Percentiles rank a stretch among this genome's conserved stretches.
Conservation (phyloP, 441 rosid genomes). For the Brassica hybrid region DNA sequence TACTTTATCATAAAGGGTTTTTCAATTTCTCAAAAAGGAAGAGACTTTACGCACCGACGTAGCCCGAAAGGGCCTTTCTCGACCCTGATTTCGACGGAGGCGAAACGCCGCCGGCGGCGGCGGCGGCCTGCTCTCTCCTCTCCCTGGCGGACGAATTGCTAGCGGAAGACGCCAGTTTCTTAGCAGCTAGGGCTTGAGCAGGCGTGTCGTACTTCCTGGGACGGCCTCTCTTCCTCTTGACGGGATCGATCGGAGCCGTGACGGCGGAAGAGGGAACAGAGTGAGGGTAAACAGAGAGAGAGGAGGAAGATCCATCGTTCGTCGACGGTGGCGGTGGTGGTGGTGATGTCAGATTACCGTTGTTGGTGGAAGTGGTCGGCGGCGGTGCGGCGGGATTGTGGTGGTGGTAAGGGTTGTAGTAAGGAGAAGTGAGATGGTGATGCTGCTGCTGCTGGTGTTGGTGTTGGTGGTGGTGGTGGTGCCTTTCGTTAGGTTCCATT, state of each 20-base stretch:
- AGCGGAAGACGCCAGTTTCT: slow-evolving; percentile 64
- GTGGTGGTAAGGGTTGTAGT: slow-evolving; percentile 46
- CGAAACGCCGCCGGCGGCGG: slow-evolving; percentile 40
- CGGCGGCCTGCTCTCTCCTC: slow-evolving; percentile 53
- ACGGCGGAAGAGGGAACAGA: slow-evolving; percentile 68
- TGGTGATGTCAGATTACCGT: slow-evolving; percentile 21
- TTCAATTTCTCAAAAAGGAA: not conserved
- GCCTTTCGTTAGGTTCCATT: slow-evolving; percentile 49
- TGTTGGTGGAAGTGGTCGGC: slow-evolving; percentile 28
- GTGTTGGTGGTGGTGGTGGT: slow-evolving; percentile 37
- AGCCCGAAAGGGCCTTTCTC: slow-evolving; percentile 51
- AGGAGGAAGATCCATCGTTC: slow-evolving; percentile 39
- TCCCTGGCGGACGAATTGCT: slow-evolving; percentile 47
- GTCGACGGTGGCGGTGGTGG: not conserved
- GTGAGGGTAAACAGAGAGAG: slow-evolving; percentile 57
- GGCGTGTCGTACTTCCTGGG: slow-evolving; percentile 94
- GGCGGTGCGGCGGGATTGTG: slow-evolving; percentile 47
- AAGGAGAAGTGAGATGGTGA: slow-evolving; percentile 38
- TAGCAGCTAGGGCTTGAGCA: slow-evolving; percentile 83
- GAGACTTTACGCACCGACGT: slow-evolving; percentile 52
- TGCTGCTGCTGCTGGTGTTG: not conserved
- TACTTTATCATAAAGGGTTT: slow-evolving; percentile 30
- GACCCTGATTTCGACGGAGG: slow-evolving; percentile 49
- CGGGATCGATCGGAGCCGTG: slow-evolving; percentile 55
- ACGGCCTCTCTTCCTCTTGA: slow-evolving; percentile 74